Evolutionary conservation across 805 yeast genomes (phyloP), one percentile per base, ranked within the genome.

Genomic region (Candida verbasci): DNA sequence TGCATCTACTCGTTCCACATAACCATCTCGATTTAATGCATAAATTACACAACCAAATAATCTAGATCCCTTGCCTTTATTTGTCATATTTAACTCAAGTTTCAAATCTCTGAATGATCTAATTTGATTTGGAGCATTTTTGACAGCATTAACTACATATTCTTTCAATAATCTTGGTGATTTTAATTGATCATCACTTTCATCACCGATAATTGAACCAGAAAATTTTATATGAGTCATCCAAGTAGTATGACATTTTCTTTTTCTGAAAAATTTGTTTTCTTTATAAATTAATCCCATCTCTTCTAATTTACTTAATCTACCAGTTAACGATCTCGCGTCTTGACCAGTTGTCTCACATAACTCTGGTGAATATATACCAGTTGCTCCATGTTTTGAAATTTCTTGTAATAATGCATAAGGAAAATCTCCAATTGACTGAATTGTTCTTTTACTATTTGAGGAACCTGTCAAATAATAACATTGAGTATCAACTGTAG

Each of bases 311-410:
- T 69, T 68, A 47, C 74, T 77, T 35, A 82, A 61, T 46, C 93
- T 66, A 1, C 77, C 65, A 0, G 88, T 78, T 27, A 82, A 62
- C 40, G 88, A 80, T 44, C 91, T 68, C 12, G 80, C 74, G 48
- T 83, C 93, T 55, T 83, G 93, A 7, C 74, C 74, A 0, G 88
- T 74, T 14, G 59, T 64, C 27, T 62, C 59, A 2, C 80, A 73
- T 40, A 83, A 60, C 17, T 75, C 77, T 21, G 76, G 60, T 0
- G 89, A 74, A 33, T 74, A 67, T 11, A 82, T 74, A 8, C 93
- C 93, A 1, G 55, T 47, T 0, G 65, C 58, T 17, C 78, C 78
- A 21, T 73, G 52, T 40, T 68, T 72, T 0, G 88, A 84, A 36
- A 83, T 79, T 33, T 74, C 79, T 34, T 76, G 60, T 15, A 83